A percentile compares a stretch with the other conserved stretches of the same genome.
phyloP scores from a whole-genome alignment of 257 asterid genomes.

The Knoxia roxburghii region DNA sequence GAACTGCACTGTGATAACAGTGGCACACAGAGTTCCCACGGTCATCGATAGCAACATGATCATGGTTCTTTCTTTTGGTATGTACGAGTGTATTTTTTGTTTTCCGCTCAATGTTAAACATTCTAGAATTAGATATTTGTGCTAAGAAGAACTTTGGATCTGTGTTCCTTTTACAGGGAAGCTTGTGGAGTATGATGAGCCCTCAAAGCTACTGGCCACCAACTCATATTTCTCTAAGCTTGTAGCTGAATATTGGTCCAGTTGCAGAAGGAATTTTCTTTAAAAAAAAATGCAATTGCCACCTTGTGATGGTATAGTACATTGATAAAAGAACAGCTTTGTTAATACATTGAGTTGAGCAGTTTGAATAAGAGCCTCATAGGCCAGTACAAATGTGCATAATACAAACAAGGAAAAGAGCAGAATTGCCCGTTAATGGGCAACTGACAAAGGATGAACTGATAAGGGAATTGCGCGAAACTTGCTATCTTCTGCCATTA shows the following conservation, averaged over 20 bases:
- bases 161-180: conserved; percentile 40
- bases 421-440: conserved; percentile 18
- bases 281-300: no score
- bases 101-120: not conserved
- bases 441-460: conserved; percentile 22
- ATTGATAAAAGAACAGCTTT: not conserved
- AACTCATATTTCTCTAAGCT: conserved; percentile 63
- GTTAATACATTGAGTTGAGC: not conserved
- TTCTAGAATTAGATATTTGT: not conserved
- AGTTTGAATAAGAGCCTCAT: conserved; percentile 3
- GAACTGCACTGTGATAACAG: conserved; percentile 58
- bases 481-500: conserved; percentile 22
- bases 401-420: not conserved
- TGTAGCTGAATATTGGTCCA: conserved; percentile 75
- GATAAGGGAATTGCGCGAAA: conserved; percentile 10
- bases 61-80: conserved; percentile 70
- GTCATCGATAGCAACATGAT: conserved; percentile 85
- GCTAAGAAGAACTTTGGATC: not conserved
- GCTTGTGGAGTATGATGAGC: conserved; percentile 54
- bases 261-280: conserved; percentile 36
- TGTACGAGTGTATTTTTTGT: not conserved
- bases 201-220: conserved; percentile 60
- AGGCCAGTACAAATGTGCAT: conserved; percentile 4
- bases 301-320: no score
- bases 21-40: conserved; percentile 86